A percentile compares a stretch with the other conserved stretches of the same genome.
These are phyloP conservation scores for Candida manassasensis DNA, from an alignment of 805 yeast species.

Conservation along the genomic window DNA sequence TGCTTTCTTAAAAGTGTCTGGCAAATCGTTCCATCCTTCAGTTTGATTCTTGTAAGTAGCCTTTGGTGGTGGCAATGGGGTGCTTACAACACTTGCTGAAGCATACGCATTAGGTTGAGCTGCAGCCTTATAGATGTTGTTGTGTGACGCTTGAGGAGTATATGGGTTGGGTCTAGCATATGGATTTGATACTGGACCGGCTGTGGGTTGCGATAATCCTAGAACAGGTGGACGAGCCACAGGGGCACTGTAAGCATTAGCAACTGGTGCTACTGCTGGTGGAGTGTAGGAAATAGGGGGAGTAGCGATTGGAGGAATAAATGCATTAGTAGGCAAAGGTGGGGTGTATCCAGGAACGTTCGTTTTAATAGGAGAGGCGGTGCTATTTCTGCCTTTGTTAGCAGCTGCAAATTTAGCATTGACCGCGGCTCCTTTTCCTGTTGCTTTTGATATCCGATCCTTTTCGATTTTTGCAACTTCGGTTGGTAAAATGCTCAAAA, in stretches of 20 bases:
- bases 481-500: conserved; percentile 68
- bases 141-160: conserved; percentile 18
- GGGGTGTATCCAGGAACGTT: conserved; percentile 1
- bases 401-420: conserved; percentile 7
- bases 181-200: conserved; percentile 25
- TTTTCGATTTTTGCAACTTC: conserved; percentile 69
- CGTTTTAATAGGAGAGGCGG: not conserved
- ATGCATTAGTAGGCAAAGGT: not conserved
- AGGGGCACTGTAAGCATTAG: conserved; percentile 1
- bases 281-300: conserved; percentile 3
- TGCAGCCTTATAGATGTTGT: conserved; percentile 19
- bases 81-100: conserved; percentile 9
- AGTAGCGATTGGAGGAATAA: conserved; percentile 1
- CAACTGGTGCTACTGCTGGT: not conserved
- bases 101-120: conserved; percentile 14
- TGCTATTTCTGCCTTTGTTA: not conserved
- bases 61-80: conserved; percentile 17
- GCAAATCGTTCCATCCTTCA: conserved; percentile 73
- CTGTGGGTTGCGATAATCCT: conserved; percentile 8
- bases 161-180: conserved; percentile 25
- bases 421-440: conserved; percentile 14
- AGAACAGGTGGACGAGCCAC: conserved; percentile 5
- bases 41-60: conserved; percentile 39
- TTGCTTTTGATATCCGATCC: conserved; percentile 72
- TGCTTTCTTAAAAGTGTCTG: conserved; percentile 44